A percentile compares a stretch with the other conserved stretches of the same genome.
phyloP scores from a whole-genome alignment of 495 filamentous ascomycete genomes.

The Margaritispora aquatica region DNA sequence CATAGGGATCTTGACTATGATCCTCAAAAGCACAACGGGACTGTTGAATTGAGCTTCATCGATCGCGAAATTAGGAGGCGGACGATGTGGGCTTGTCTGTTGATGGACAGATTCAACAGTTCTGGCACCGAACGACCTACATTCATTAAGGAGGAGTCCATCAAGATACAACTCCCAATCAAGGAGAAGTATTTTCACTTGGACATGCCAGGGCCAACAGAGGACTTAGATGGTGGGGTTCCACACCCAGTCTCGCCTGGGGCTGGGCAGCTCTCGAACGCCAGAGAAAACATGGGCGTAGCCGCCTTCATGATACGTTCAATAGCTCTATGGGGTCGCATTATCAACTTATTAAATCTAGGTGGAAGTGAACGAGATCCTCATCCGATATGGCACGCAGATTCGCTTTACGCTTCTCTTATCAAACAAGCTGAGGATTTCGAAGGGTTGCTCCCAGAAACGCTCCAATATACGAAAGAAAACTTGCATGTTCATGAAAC shows the following conservation, averaged over 20 bases:
- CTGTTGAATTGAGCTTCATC: conserved; percentile 73
- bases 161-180: conserved; percentile 86
- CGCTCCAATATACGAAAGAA: conserved; percentile 66
- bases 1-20: conserved; percentile 92
- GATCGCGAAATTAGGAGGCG: conserved; percentile 88
- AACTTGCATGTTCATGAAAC: conserved; percentile 82
- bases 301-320: conserved; percentile 85
- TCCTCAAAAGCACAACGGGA: conserved; percentile 59
- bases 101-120: conserved; percentile 97
- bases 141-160: conserved; percentile 82
- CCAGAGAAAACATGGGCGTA: conserved; percentile 86
- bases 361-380: conserved; percentile 80
- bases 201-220: conserved; percentile 84
- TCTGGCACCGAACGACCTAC: conserved; percentile 90
- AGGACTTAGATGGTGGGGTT: conserved; percentile 71
- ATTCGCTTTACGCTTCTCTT: conserved; percentile 68
- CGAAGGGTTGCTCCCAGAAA: conserved; percentile 59
- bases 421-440: conserved; percentile 68
- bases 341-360: conserved; percentile 86
- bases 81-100: conserved; percentile 96
- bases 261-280: conserved; percentile 56
- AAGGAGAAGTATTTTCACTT: conserved; percentile 86
- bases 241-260: conserved; percentile 58
- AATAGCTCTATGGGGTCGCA: conserved; percentile 82
- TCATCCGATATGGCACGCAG: conserved; percentile 71